Base-by-base conservation (phyloP, 2,329 filamentous ascomycete genomes). In the Fusarium irregulare region DNA sequence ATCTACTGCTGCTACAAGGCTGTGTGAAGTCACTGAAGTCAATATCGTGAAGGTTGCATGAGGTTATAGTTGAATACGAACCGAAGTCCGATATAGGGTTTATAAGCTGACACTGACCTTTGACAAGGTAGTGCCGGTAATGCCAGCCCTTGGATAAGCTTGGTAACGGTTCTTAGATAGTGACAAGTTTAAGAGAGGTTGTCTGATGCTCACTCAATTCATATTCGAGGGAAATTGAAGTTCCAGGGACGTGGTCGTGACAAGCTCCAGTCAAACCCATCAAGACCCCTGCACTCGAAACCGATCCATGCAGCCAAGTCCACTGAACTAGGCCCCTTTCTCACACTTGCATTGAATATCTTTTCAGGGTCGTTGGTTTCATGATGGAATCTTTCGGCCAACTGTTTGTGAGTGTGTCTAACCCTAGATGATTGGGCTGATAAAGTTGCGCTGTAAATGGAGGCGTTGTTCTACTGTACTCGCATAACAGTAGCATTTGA, bases 161-260 rank as follows among this genome's bases (percentile, higher is more conserved):
- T 37, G 18, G 6, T 4, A 51, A 51, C 3, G 27, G 5, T 37
- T 27, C 11, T 20, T 13, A 32, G n/a, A 25, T 27, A 40, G 32
- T 42, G 49, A 42, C 49, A 21, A 53, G 49, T 42, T 28, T 3
- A 53, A 53, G 18, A 53, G 20, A 64, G 32, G 32, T 32, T 41
- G 60, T 60, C 41, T 47, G 46, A 47, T 20, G 51, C 23, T 42
- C 54, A n/a, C 34, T 37, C 18, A 37, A n/a, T n/a, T n/a, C 34
- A 54, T 44, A 47, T 67, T 47, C 44, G 37, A 50, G 48, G 68
- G 64, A 71, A 60, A 71, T 71, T 71, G 60, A 68, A 66, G 55
- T 65, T 66, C 68, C 64, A 69, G 60, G 68, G 64, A 71, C 56
- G 64, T 69, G 68, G 68, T 71, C 45, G 55, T 71, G 68, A 69